phyloP scores from a whole-genome alignment of 805 yeast species.

The Saccharomycopsis guyanensis region DNA sequence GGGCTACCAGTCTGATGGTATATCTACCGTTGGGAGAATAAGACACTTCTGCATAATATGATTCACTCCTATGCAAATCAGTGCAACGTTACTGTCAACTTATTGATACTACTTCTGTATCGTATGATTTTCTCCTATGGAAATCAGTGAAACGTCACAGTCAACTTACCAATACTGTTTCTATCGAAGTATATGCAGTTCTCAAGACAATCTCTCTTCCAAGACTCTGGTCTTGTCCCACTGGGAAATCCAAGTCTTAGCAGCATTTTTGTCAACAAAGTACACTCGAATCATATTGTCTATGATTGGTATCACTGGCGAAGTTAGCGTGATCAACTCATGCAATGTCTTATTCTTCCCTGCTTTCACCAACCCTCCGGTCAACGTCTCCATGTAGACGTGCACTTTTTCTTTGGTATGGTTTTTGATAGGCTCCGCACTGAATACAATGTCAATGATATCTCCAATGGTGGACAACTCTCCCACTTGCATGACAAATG shows the following conservation, averaged over 20 bases:
- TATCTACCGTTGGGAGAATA: no score
- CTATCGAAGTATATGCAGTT: no score
- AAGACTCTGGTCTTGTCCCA: constrained; percentile 63
- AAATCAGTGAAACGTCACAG: no score
- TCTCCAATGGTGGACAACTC: constrained; percentile 65
- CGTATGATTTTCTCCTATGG: no score
- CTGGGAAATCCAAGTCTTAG: constrained; percentile 52
- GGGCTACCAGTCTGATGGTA: no score
- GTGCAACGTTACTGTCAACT: no score
- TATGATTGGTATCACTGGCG: constrained; percentile 66
- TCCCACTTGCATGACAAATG: constrained; percentile 66
- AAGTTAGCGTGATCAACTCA: constrained; percentile 52
- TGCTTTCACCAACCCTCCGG: constrained; percentile 80
- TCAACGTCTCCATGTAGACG: constrained; percentile 70
- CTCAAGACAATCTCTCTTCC: constrained; percentile 39
- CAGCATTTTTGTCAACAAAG: constrained; percentile 67
- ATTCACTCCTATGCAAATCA: no score
- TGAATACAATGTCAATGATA: constrained; percentile 49
- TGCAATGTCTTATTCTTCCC: constrained; percentile 69
- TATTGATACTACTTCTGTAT: no score
- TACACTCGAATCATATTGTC: constrained; percentile 67
- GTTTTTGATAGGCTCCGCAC: constrained; percentile 64
- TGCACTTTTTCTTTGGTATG: constrained; percentile 55
- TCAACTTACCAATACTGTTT: no score
- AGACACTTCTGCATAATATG: no score